Base-by-base conservation (phyloP, 116 monocot genomes). In the Iris pallida region DNA sequence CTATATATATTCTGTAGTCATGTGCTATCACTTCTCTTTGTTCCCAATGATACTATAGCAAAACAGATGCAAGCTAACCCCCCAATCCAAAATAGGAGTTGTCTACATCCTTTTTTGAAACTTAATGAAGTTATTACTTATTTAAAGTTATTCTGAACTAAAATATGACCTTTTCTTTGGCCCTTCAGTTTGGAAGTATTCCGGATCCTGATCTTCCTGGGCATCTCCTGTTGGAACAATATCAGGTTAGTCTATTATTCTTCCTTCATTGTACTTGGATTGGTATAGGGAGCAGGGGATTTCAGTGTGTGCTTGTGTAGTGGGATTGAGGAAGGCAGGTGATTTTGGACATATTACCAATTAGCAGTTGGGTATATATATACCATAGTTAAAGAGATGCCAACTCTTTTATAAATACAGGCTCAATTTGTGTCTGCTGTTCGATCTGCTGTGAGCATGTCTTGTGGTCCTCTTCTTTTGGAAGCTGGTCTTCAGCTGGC, bases 391-490 rank as follows among this genome's bases (percentile, higher is more conserved):
- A 48, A 48, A 47, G 51, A 49, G 6, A 3, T 42, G 42, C 42
- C 9, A 10, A 48, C 30, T 19, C 46, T 48, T 9, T 30, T 10
- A 20, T 14, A 42, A 64, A 55, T 83, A 59, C 75, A 97, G 97
- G 97, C 85, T 81, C 97, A 97, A 57, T 78, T 97, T 78, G 92
- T 92, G 77, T 97, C 97, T 60, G 92, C 97, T 79, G 82, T 90
- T 69, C 83, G 97, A 78, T 85, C 90, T 43, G 83, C 92, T 2
- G 80, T 97, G 56, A 83, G 56, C 63, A 73, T 83, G 15, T 79
- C 89, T 69, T 85, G 86, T 73, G 81, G 87, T 16, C 97, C 97
- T 76, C 85, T 90, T 70, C 90, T 97, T 19, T 69, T 97, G 76
- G 97, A 92, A 68, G 89, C 92, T 81, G 97, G 97, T 19, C 76